Base-by-base conservation (phyloP, 2,329 filamentous ascomycete species). In the Alternaria solani region DNA sequence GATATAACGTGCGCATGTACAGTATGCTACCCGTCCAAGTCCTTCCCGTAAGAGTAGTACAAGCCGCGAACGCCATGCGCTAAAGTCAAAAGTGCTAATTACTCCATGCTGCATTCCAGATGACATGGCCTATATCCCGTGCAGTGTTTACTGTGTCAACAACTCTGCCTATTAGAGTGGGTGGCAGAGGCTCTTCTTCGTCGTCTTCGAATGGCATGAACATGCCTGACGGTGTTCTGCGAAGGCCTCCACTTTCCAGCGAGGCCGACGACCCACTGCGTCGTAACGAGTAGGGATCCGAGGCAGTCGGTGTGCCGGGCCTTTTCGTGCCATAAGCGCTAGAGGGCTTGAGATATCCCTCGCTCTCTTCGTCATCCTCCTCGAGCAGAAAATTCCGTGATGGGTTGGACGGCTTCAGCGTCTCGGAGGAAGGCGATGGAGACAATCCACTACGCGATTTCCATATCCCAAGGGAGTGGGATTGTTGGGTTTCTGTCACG, bases 171-270 rank as follows among this genome's bases (percentile, higher is more conserved):
- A 96, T 86, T 56, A 96, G 84, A 47, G 90, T 90, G 52, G 84
- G 79, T 7, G 81, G 79, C 3, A 81, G 78, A 42, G 84, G 75
- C 78, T 87, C 84, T 53, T 85, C 82, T 65, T 93, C 91, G 61
- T 88, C 88, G 68, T 93, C 90, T 68, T 93, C 91, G 69, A 89
- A 91, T 7, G 93, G 92, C 91, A 96, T 94, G 71, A 96, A 91
- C 92, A 96, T 96, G 68, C 93, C 93, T 39, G 92, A 95, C 51
- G 88, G 84, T 20, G 92, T 96, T 67, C 93, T 86, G 63, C 90
- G 88, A 83, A 96, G 89, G 53, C 89, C 89, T 18, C 77, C 75
- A 4, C 69, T 66, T 46, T 71, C 64, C 7, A 66, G 67, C 11
- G 64, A 62, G n/a, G 68, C 61, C 8, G 61, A 56, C n/a, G 62